phyloP scores from a whole-genome alignment of 495 filamentous ascomycete species.

The Tricharina praecox region DNA sequence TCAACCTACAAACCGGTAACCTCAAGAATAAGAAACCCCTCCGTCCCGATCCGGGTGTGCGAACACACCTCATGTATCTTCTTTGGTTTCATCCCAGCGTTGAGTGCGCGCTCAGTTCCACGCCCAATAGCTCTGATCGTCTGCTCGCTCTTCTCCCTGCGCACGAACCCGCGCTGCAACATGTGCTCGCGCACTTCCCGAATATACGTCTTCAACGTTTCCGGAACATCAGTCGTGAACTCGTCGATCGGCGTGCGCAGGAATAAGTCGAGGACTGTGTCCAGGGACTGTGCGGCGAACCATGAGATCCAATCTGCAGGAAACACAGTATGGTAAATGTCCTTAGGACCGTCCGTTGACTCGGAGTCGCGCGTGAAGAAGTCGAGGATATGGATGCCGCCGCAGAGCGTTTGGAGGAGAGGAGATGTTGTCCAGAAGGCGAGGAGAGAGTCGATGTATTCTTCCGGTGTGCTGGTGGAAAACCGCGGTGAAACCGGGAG shows the following conservation, averaged over 20 bases:
- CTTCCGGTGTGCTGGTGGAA: conserved; percentile 36
- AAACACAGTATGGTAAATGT: conserved; percentile 56
- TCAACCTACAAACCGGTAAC: conserved; percentile 36
- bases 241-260: conserved; percentile 51
- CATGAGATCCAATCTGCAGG: conserved; percentile 66
- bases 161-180: conserved; percentile 43
- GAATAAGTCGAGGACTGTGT: conserved; percentile 60
- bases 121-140: conserved; percentile 7
- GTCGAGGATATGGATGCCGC: conserved; percentile 86
- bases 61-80: conserved; percentile 87
- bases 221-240: conserved; percentile 35
- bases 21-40: no score
- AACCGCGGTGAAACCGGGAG: conserved; percentile 45
- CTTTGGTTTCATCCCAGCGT: conserved; percentile 87
- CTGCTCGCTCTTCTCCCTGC: conserved; percentile 3
- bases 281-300: conserved; percentile 49
- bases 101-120: conserved; percentile 29
- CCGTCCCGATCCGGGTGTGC: no score
- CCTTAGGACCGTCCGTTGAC: conserved; percentile 16
- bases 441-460: conserved; percentile 64
- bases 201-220: conserved; percentile 56
- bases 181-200: conserved; percentile 52
- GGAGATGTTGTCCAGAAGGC: conserved; percentile 56
- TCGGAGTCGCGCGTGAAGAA: conserved; percentile 73
- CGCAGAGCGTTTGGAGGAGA: conserved; percentile 75